phyloP scores from a whole-genome alignment of 75 land plant genomes.

The Chamaecyparis obtusa region DNA sequence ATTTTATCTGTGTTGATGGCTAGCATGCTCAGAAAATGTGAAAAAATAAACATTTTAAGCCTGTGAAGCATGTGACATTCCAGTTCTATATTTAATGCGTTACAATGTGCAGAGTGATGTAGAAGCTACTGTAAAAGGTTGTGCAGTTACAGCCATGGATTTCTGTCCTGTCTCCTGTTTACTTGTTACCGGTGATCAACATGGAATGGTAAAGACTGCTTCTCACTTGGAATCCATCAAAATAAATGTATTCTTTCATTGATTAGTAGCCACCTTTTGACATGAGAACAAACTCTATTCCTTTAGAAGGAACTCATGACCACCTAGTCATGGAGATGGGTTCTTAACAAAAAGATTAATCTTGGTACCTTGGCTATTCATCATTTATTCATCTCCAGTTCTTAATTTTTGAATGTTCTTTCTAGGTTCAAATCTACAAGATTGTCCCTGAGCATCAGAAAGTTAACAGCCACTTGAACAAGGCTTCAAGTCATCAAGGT shows the following conservation, averaged over 20 bases:
- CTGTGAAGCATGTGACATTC: background rate
- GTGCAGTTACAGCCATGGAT: slow-evolving; percentile 55
- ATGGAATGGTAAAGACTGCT: slow-evolving; percentile 61
- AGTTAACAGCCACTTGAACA: slow-evolving; percentile 18
- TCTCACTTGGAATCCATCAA: background rate
- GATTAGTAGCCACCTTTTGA: background rate
- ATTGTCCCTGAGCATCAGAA: slow-evolving; percentile 25
- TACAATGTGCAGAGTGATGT: slow-evolving; percentile 35
- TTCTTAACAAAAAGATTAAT: background rate
- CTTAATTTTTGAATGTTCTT: background rate
- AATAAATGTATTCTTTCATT: slow-evolving; percentile 1
- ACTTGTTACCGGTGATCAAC: slow-evolving; percentile 72
- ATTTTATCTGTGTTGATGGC: background rate
- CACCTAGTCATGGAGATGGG: background rate
- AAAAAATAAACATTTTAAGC: background rate
- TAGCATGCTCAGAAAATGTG: background rate
- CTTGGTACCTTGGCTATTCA: background rate
- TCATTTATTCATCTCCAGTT: background rate
- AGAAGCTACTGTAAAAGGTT: slow-evolving; percentile 31
- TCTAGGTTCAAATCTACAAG: slow-evolving; percentile 27
- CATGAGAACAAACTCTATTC: background rate
- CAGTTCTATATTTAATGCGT: background rate
- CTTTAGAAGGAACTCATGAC: background rate
- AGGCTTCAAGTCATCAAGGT: slow-evolving; percentile 9
- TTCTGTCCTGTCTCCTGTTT: slow-evolving; percentile 48